Evolutionary conservation across 2,329 filamentous ascomycete genomes (phyloP), one percentile per base, ranked within the genome.

Genomic region (Grosmannia clavigera): DNA sequence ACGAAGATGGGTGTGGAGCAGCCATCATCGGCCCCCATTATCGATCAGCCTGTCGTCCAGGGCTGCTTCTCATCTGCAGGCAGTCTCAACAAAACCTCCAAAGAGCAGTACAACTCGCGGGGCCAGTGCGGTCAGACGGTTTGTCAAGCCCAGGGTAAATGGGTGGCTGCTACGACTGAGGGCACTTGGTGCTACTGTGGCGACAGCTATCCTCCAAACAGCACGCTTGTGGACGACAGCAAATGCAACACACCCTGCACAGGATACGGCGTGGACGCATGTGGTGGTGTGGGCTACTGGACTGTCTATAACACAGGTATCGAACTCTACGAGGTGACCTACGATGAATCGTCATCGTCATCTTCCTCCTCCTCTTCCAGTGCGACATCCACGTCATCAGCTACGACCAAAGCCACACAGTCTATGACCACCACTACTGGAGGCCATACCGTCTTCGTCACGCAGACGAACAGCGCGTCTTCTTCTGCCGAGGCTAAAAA

Each of bases 101-200:
- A 53, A 0, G 62, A 65, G 19, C 16, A 65, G 0, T 77, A 66
- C 64, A 75, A 75, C 66, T 67, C 70, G 3, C 73, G 73, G 14
- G 78, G 78, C 59, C 62, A 65, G 14, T 84, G 81, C 65, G 71
- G 67, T 11, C 65, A 64, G 16, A 35, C 65, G 0, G 57, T 66
- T 1, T 82, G 80, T 67, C 68, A 72, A 3, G 67, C 72, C 0
- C 67, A 75, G 9, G 76, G 79, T 43, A 75, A 71, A 38, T 65
- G 78, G 1, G 86, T 90, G 9, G 82, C 85, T 67, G 89, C 78
- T 38, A 73, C 88, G 53, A 81, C 78, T 9, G 77, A 78, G 22
- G 81, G 81, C 19, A 75, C 77, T 22, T 72, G 82, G 64, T 96
- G 91, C 73, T 88, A 78, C 67, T 95, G 91, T 68, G 91, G 90